Percentiles rank a stretch among this genome's conserved stretches.
Evolutionary conservation across 768 basidiomycete genomes (phyloP).

Genomic region (Pleurotus eryngii): DNA sequence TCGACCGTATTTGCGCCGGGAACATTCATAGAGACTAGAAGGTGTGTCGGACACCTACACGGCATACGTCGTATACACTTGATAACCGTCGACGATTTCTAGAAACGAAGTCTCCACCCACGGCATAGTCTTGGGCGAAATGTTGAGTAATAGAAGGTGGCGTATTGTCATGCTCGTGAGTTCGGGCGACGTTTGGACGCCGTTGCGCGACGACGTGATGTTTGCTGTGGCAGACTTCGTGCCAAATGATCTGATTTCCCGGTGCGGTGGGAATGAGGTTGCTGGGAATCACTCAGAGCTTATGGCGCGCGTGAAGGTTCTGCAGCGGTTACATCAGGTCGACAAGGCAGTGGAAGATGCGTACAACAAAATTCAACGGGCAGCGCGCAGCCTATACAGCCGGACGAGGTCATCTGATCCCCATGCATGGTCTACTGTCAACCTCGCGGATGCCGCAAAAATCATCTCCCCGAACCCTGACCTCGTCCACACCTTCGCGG

Average conservation of each 20-base stretch:
- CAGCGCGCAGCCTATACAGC: conserved; percentile 39
- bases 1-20: conserved; percentile 31
- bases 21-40: conserved; percentile 51
- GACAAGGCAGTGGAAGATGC: conserved; percentile 45
- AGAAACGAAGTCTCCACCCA: conserved; percentile 30
- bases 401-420: conserved; percentile 41
- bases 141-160: conserved; percentile 15
- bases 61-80: too few species aligned
- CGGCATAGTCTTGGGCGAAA: conserved; percentile 34
- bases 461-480: conserved; percentile 35
- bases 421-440: conserved; percentile 52
- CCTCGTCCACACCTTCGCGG: conserved; percentile 35
- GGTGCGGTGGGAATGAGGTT: conserved; percentile 39
- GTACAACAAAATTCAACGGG: conserved; percentile 22
- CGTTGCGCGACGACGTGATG: conserved; percentile 49
- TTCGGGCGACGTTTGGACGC: conserved; percentile 52
- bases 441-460: conserved; percentile 49
- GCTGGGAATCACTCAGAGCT: conserved; percentile 33
- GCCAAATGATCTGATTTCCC: conserved; percentile 37
- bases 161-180: conserved; percentile 25
- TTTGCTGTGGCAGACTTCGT: conserved; percentile 61
- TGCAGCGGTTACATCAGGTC: conserved; percentile 56
- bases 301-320: conserved; percentile 61
- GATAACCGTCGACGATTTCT: neutral
- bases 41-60: conserved; percentile 26